phyloP scores from a whole-genome alignment of 495 filamentous ascomycete species.

The Astrothelium subdiscretum region DNA sequence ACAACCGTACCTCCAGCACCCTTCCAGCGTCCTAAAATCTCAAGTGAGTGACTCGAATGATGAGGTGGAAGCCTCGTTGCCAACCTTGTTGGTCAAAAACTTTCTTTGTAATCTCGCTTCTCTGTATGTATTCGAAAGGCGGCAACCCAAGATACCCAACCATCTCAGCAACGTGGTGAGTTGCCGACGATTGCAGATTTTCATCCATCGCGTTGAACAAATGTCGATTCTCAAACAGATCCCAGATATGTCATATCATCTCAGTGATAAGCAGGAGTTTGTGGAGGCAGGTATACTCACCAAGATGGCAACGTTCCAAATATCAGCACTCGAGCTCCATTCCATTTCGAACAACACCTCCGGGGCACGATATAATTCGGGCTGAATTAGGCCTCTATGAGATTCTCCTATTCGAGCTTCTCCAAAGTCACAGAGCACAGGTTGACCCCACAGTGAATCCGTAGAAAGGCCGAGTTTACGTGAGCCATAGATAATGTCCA shows the following conservation, averaged over 20 bases:
- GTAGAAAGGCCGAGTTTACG: too few species aligned
- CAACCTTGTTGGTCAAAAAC: neutral
- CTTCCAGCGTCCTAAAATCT: too few species aligned
- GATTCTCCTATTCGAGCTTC: slow-evolving; percentile 14
- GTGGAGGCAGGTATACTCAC: too few species aligned
- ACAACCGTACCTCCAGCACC: too few species aligned
- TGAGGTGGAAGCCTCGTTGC: too few species aligned
- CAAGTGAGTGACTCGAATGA: too few species aligned
- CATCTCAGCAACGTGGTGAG: too few species aligned
- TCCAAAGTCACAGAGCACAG: slow-evolving; percentile 17
- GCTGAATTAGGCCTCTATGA: slow-evolving; percentile 12
- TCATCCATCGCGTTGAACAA: neutral
- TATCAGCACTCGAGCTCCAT: neutral
- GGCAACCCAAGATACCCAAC: neutral
- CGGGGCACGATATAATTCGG: neutral
- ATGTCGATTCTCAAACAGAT: neutral
- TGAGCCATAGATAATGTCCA: too few species aligned
- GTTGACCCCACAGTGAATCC: slow-evolving; percentile 13
- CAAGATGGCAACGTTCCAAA: neutral
- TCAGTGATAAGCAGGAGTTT: too few species aligned
- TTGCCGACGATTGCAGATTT: too few species aligned
- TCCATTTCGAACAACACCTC: neutral
- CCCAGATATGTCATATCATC: too few species aligned
- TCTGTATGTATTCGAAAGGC: neutral
- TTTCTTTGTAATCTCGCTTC: neutral